These are phyloP conservation scores for Dichotomocladium elegans DNA, from an alignment of 371 early-diverging fungal species.

Conservation along the genomic window DNA sequence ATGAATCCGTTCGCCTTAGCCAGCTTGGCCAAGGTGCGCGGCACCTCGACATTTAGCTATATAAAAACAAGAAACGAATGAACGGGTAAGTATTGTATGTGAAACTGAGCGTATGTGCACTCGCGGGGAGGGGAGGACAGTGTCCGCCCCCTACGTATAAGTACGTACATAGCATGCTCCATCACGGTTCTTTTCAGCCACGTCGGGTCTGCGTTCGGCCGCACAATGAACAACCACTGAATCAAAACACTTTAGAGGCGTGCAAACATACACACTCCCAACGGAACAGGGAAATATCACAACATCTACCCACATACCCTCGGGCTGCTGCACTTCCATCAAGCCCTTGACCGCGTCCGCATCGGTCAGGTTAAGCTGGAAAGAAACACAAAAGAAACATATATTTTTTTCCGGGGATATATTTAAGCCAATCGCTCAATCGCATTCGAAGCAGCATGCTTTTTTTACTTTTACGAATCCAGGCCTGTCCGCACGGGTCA, in stretches of 20 bases:
- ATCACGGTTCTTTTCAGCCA: slow-evolving; percentile 64
- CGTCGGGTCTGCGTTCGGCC: slow-evolving; percentile 86
- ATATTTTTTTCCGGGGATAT: too few species aligned
- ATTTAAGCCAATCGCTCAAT: too few species aligned
- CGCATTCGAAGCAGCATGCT: too few species aligned
- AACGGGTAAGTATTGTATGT: neutral
- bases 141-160: too few species aligned
- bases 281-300: too few species aligned
- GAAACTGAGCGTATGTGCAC: slow-evolving; percentile 21
- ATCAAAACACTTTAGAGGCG: neutral
- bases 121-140: too few species aligned
- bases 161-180: too few species aligned
- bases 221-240: slow-evolving; percentile 82
- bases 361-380: slow-evolving; percentile 72
- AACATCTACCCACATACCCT: too few species aligned
- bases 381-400: too few species aligned
- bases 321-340: slow-evolving; percentile 53
- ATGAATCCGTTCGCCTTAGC: slow-evolving; percentile 45
- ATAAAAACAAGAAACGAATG: too few species aligned
- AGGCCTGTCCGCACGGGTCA: slow-evolving; percentile 50
- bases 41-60: slow-evolving; percentile 66
- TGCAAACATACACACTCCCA: too few species aligned
- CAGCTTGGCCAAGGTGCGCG: slow-evolving; percentile 53
- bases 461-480: slow-evolving; percentile 52
- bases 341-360: slow-evolving; percentile 46